Evolutionary conservation across 495 filamentous ascomycete species (phyloP).

Genomic region (Penicillium salamii): DNA sequence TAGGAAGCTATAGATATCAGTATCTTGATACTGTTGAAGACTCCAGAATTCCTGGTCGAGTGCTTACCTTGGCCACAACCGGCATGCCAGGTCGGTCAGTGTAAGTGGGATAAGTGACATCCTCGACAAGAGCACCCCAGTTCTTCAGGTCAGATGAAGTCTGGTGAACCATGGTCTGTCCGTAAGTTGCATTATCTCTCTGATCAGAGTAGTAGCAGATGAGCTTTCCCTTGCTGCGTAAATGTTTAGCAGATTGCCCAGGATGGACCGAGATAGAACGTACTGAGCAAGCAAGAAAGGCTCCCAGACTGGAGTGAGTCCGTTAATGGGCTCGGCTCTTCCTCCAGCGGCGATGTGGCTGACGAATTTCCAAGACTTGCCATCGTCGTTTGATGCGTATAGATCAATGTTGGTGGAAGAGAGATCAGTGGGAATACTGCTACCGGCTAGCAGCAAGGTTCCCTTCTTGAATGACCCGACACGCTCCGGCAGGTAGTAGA

Average conservation of each 20-base stretch:
- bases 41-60: not conserved
- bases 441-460: slow-evolving; percentile 61
- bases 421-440: slow-evolving; percentile 60
- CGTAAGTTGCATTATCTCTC: slow-evolving; percentile 55
- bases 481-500: slow-evolving; percentile 55
- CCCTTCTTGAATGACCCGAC: slow-evolving; percentile 57
- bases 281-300: slow-evolving; percentile 57
- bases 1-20: slow-evolving; percentile 43
- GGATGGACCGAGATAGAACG: slow-evolving; percentile 4
- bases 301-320: slow-evolving; percentile 67
- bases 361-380: slow-evolving; percentile 62
- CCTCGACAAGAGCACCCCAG: slow-evolving; percentile 59
- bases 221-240: slow-evolving; percentile 49
- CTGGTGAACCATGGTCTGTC: slow-evolving; percentile 67
- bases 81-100: slow-evolving; percentile 69
- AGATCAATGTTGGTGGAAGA: slow-evolving; percentile 64
- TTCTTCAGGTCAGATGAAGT: slow-evolving; percentile 51
- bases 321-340: slow-evolving; percentile 57
- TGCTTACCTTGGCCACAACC: slow-evolving; percentile 42
- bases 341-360: slow-evolving; percentile 64
- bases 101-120: slow-evolving; percentile 52
- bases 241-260: not conserved
- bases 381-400: slow-evolving; percentile 59
- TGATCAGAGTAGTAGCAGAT: slow-evolving; percentile 70
- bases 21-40: not conserved